Conservation (phyloP, 2,329 filamentous ascomycete genomes). For the Xylariales sp. region DNA sequence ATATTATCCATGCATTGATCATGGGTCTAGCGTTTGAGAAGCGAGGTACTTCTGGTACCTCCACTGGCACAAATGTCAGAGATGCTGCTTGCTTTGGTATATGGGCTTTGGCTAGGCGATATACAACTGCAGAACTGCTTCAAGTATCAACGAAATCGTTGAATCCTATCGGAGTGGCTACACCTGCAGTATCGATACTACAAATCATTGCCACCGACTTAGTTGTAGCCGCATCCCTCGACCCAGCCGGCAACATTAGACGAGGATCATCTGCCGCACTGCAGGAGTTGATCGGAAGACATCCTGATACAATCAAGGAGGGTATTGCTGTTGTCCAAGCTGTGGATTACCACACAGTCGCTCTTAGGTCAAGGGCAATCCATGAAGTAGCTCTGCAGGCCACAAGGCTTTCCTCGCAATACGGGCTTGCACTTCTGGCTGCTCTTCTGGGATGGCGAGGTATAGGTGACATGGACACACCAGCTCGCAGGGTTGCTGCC, state of each 20-base stretch:
- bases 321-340: constrained; percentile 84
- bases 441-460: constrained; percentile 82
- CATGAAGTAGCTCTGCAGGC: constrained; percentile 68
- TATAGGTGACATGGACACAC: constrained; percentile 71
- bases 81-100: constrained; percentile 96
- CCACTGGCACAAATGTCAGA: constrained; percentile 82
- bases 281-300: constrained; percentile 88
- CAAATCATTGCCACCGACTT: constrained; percentile 79
- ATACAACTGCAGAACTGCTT: constrained; percentile 73
- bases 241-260: constrained; percentile 89
- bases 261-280: constrained; percentile 88
- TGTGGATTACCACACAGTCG: constrained; percentile 91
- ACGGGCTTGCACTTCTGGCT: constrained; percentile 65
- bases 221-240: constrained; percentile 75
- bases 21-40: constrained; percentile 86
- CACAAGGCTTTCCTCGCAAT: constrained; percentile 62
- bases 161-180: constrained; percentile 33
- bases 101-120: constrained; percentile 86
- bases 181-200: constrained; percentile 48
- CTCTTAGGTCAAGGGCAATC: constrained; percentile 78
- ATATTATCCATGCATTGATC: constrained; percentile 72
- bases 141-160: constrained; percentile 49
- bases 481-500: constrained; percentile 69
- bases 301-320: constrained; percentile 76
- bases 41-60: constrained; percentile 76